Evolutionary conservation across 208 protist genomes (phyloP).

Genomic region (Paratrypanosoma confusum): DNA sequence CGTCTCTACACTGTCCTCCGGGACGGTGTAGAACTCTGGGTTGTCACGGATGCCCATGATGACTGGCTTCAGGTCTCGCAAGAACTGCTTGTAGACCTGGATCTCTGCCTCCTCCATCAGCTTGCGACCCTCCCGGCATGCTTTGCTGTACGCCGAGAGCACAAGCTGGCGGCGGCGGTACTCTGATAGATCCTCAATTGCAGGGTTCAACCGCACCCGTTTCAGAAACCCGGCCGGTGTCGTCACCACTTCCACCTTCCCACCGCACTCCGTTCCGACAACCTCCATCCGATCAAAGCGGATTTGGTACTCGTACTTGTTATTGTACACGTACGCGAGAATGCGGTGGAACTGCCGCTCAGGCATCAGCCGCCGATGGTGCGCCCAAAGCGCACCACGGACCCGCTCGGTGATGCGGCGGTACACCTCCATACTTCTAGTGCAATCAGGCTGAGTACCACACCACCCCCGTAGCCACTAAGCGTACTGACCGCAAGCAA

Average conservation of each 20-base stretch:
- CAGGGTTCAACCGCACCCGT: conserved; percentile 72
- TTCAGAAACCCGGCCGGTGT: conserved; percentile 77
- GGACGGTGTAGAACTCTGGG: conserved; percentile 86
- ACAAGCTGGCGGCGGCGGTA: conserved; percentile 59
- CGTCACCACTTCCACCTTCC: conserved; percentile 79
- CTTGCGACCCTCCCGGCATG: conserved; percentile 44
- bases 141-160: conserved; percentile 73
- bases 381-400: conserved; percentile 82
- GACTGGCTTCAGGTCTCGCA: conserved; percentile 81
- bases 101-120: conserved; percentile 84
- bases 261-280: conserved; percentile 65
- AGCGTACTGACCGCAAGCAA: too few relatives aligned
- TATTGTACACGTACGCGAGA: conserved; percentile 88
- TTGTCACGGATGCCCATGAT: conserved; percentile 88
- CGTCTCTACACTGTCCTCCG: conserved; percentile 57
- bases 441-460: background rate
- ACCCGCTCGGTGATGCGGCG: conserved; percentile 81
- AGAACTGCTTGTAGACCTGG: conserved; percentile 85
- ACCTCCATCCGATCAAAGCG: conserved; percentile 85
- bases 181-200: conserved; percentile 57
- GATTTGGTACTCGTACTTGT: conserved; percentile 91
- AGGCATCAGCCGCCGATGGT: conserved; percentile 84
- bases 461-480: too few relatives aligned
- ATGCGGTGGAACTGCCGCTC: conserved; percentile 88
- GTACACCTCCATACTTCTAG: conserved; percentile 78